Evolutionary conservation across 2,329 filamentous ascomycete genomes (phyloP).

Genomic region (Davidsoniella neocaledoniae): DNA sequence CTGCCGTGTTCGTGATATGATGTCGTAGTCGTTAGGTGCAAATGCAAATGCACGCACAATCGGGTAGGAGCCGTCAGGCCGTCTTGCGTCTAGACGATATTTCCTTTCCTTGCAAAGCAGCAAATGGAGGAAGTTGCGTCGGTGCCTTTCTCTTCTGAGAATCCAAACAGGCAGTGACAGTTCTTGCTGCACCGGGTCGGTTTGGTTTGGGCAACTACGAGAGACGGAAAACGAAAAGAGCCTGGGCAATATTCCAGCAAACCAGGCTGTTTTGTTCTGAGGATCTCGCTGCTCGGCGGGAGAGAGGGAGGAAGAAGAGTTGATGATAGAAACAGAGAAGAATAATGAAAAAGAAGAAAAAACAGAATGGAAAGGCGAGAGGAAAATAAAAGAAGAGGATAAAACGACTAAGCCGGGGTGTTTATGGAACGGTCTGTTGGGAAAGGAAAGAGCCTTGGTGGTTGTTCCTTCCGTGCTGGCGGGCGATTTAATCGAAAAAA

Average conservation of each 20-base stretch:
- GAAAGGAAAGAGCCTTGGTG: too few relatives aligned
- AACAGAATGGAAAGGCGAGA: not conserved
- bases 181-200: too few relatives aligned
- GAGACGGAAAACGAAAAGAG: not conserved
- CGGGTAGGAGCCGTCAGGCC: too few relatives aligned
- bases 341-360: not conserved
- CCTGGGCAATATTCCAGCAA: slow-evolving; percentile 14
- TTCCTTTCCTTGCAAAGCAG: not conserved
- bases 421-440: too few relatives aligned
- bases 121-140: slow-evolving; percentile 1
- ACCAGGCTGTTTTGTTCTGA: slow-evolving; percentile 6
- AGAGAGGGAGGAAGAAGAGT: not conserved
- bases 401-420: not conserved
- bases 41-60: too few relatives aligned
- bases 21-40: too few relatives aligned
- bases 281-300: too few relatives aligned
- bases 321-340: not conserved
- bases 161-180: not conserved
- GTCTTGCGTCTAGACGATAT: too few relatives aligned
- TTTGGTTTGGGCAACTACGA: too few relatives aligned
- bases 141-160: not conserved
- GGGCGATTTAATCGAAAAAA: too few relatives aligned
- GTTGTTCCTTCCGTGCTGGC: too few relatives aligned
- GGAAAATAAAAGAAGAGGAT: not conserved
- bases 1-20: too few relatives aligned